Percentiles rank a stretch among this genome's conserved stretches.
phyloP scores from a whole-genome alignment of 345 rosid species.

The Boechera retrofracta region DNA sequence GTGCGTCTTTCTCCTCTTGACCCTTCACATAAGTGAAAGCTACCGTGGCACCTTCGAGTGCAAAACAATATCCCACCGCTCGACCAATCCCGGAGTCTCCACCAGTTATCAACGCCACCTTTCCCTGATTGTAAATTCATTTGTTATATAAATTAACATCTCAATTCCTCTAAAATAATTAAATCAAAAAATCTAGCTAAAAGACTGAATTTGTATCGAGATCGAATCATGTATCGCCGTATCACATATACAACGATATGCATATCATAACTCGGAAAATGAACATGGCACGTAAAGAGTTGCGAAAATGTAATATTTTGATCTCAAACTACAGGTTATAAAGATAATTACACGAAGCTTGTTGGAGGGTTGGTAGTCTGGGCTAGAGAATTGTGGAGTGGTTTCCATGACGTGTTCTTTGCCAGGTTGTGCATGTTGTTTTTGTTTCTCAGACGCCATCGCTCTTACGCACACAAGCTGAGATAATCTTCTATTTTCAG shows the following conservation, averaged over 20 bases:
- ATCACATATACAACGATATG: not conserved
- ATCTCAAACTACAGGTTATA: not conserved
- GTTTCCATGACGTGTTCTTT: slow-evolving; percentile 75
- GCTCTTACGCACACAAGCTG: slow-evolving; percentile 52
- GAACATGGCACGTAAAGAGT: not conserved
- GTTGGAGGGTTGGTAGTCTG: slow-evolving; percentile 72
- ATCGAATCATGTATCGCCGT: not conserved
- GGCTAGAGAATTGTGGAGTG: slow-evolving; percentile 54
- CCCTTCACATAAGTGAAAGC: slow-evolving; percentile 78
- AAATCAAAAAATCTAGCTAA: not conserved
- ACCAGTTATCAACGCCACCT: slow-evolving; percentile 76
- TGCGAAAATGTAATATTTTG: not conserved
- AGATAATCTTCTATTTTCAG: slow-evolving; percentile 48
- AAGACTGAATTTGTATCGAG: not conserved
- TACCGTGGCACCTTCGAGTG: slow-evolving; percentile 68
- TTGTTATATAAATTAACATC: not conserved
- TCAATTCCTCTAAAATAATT: not conserved
- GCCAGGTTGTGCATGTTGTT: slow-evolving; percentile 73
- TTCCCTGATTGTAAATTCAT: slow-evolving; percentile 53
- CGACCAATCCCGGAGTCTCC: slow-evolving; percentile 87
- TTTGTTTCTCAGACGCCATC: slow-evolving; percentile 41
- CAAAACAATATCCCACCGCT: slow-evolving; percentile 62
- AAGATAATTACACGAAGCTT: slow-evolving; percentile 59
- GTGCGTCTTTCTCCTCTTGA: slow-evolving; percentile 74
- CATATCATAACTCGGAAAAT: not conserved